Evolutionary conservation across 352 stramenopile species (phyloP), one percentile per base, ranked within the genome.

Genomic region (Pythium aquatile): DNA sequence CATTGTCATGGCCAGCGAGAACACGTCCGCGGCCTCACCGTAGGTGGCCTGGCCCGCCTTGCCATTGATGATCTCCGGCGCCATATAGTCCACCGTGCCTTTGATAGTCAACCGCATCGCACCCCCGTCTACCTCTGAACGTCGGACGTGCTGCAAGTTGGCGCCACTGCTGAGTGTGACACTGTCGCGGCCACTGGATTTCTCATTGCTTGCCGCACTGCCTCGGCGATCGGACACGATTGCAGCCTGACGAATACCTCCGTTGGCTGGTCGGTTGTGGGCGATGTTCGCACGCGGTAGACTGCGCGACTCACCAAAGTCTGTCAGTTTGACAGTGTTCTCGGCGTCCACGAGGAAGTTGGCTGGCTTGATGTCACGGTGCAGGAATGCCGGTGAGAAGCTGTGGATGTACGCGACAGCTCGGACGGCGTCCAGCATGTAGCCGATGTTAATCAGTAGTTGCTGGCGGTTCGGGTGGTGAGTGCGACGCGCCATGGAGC

Each of bases 371-470:
- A 93, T 90, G 58, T 93, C 82, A 5, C 83, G 82, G 39, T 91
- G 83, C 16, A 93, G 56, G 66, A 93, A 90, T 5, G 80, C 68
- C 9, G 81, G 82, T 0, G 72, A 73, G 63, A 91, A 91, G 65
- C 78, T 90, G 69, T 93, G 84, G 56, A 91, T 69, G 44, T 91
- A 91, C 1, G 81, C 81, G 0, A 91, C 75, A 10, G 80, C 74
- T 20, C 84, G 72, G 1, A 81, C 74, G 10, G 81, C 82, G 37
- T 66, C 67, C n/a, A 74, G 47, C 54, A 62, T 62, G 39, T 61
- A 61, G 13, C 20, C 35, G 37, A 74, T 35, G 20, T 70, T 70
- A 16, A 73, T 66, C 52, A 90, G 70, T 26, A 87, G 40, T 53
- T 87, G 81, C 65, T 90, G 75, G 0, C 79, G 78, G 37, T 87